Evolutionary conservation across 495 filamentous ascomycete genomes (phyloP), one percentile per base, ranked within the genome.

Genomic region (Chaetomium fimeti): DNA sequence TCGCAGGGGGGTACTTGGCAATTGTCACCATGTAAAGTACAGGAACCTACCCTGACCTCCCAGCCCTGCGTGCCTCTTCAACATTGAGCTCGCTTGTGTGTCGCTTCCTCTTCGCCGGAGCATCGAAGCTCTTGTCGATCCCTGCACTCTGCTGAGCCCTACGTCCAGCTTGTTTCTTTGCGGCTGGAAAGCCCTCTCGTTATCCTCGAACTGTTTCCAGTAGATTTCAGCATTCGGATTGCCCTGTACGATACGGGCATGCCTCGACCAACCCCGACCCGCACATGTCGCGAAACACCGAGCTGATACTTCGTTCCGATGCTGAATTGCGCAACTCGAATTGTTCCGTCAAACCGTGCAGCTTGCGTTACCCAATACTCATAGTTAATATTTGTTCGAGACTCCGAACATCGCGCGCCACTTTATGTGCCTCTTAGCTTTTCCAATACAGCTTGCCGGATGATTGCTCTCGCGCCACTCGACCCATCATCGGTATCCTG

Each of bases 1-100:
- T 24, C 43, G 18, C 52, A 62, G 51, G 65, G 51, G 65, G 67
- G 66, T 69, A 56, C 65, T 66, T 69, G 66, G 64, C 45, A 52
- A 32, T 36, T 20, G 15, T 42, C 24, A 22, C 54, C 54, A 57
- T 57, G 36, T 52, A 22, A 43, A 65, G 51, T 56, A 40, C 32
- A 63, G 66, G 60, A 71, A 66, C 63, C 56, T 68, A 54, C 54
- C 45, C 42, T 47, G 24, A 45, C 52, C 18, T 42, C 54, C 32
- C 57, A 53, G 58, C 48, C 42, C 62, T 70, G 65, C 68, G 65
- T 60, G 47, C 54, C 64, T 42, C 45, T 65, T 55, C 59, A 61
- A 66, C 66, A 4, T 69, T 29, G 52, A 62, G 32, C 32, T 42
- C 29, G 48, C 29, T 64, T 59, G 45, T 66, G 29, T 25, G 38